Base-by-base conservation (phyloP, 345 rosid species). In the Turritis glabra region DNA sequence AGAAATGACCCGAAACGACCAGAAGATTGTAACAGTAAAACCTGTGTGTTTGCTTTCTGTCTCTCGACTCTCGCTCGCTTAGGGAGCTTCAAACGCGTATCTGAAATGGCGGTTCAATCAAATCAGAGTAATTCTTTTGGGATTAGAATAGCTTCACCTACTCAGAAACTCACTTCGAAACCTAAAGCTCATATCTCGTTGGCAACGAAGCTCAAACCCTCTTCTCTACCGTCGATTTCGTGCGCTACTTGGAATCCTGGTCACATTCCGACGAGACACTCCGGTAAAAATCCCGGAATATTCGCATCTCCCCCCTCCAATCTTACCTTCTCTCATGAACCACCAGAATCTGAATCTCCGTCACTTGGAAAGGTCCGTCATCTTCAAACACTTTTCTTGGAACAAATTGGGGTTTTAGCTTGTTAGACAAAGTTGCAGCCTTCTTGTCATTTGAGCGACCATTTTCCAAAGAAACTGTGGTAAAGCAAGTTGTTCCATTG, bases 291-390 rank as follows among this genome's bases (percentile, higher is more conserved):
- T 53, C 35, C 73, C 64, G 51, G 80, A 65, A 17, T 72, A 73
- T 75, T 77, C 35, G 82, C 84, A 50, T 76, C 74, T 13, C 63
- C 80, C 0, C 57, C 82, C 7, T 79, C 77, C 12, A 71, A 79
- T 40, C 77, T 67, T 1, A 25, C 30, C 41, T 43, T 77, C 67
- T 46, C 80, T 0, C 59, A 76, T 38, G 85, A 82, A 29, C 69
- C 30, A 43, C 32, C 17, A 64, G 57, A 72, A 10, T 19, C 63
- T 55, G 74, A 22, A 9, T 33, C 80, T 11, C 64, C 74, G 3
- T 35, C 69, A 2, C 21, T 19, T 7, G 82, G 75, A 54, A 75
- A 89, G 96, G 97, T 92, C n/a, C 47, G 74, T 40, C n/a, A 29
- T 73, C 59, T 27, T 14, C 51, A 25, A 23, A 15, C n/a, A 32